Evolutionary conservation across 2,329 filamentous ascomycete species (phyloP), one percentile per base, ranked within the genome.

Genomic region (Chaetomiaceae sp.): DNA sequence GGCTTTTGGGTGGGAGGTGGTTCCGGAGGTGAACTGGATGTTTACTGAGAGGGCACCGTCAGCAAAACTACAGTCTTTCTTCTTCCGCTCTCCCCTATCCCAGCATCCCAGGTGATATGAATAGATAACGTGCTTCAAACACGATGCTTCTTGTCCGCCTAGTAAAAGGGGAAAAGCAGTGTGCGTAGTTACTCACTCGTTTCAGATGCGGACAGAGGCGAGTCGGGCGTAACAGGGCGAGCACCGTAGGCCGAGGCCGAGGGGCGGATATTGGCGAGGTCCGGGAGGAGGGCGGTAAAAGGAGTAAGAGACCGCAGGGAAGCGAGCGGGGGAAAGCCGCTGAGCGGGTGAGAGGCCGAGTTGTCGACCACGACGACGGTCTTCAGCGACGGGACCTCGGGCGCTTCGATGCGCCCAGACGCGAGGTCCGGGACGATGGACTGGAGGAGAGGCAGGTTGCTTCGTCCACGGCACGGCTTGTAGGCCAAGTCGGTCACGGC

Each of bases 11-110:
- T 81, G 77, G 0, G 88, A 89, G 0, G 94, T 97, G 0, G 94
- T 97, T n/a, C 92, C 94, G 0, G 87, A 92, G 0, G 94, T 99
- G 73, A 97, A 97, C 69, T 97, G 92, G 59, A 97, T 96, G 67
- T 96, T 97, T 61, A 95, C 40, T 85, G 2, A 17, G 5, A 8
- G 2, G n/a, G 11, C 25, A 22, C n/a, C 6, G n/a, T 47, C 33
- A 38, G 34, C 14, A 4, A 34, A 3, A 9, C 19, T 9, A 9
- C 19, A n/a, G n/a, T 19, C 25, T 31, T 19, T 4, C 6, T n/a
- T 43, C 25, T 27, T 9, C 5, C 27, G 14, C n/a, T n/a, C n/a
- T n/a, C n/a, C n/a, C n/a, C n/a, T n/a, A n/a, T n/a, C n/a, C n/a
- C n/a, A n/a, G n/a, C n/a, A n/a, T n/a, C n/a, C n/a, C n/a, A n/a